A percentile compares a stretch with the other conserved stretches of the same genome.
These are phyloP conservation scores for Leishmania tropica DNA, from an alignment of 208 protist genomes.

Conservation along the genomic window DNA sequence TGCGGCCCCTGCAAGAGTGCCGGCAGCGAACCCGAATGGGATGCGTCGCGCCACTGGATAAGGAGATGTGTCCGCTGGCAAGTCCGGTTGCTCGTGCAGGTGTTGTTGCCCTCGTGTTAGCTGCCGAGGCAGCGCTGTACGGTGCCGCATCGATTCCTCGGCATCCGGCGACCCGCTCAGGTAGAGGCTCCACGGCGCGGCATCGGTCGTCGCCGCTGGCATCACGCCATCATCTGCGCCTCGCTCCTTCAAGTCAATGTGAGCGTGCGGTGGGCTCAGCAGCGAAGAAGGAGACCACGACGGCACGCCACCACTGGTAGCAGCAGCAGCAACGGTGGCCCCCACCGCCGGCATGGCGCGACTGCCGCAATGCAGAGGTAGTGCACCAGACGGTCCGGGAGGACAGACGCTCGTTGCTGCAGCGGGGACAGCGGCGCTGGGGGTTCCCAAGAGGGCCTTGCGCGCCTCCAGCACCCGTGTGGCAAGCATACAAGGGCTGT, in stretches of 20 bases:
- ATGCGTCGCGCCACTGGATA: constrained; percentile 16
- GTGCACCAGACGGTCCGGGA: neutral
- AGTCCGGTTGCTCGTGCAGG: neutral
- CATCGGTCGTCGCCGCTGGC: neutral
- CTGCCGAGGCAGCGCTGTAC: neutral
- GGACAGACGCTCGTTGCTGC: neutral
- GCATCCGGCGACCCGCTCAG: constrained; percentile 1
- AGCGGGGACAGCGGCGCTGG: neutral
- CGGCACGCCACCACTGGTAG: neutral
- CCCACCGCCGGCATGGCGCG: constrained; percentile 19
- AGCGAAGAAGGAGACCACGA: neutral
- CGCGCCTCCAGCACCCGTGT: constrained; percentile 7
- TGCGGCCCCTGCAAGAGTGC: neutral
- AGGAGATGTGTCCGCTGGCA: neutral
- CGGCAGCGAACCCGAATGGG: constrained; percentile 11
- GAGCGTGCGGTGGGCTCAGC: neutral
- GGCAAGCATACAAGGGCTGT: constrained; percentile 14
- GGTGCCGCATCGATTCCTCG: neutral
- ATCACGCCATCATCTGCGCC: neutral
- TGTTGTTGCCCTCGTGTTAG: neutral
- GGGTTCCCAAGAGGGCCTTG: constrained; percentile 8
- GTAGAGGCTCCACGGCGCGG: constrained; percentile 21
- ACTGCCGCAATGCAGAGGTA: neutral
- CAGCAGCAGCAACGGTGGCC: constrained; percentile 6
- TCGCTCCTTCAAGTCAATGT: neutral